These are phyloP conservation scores for Paragyromitra xinjiangensis DNA, from an alignment of 495 filamentous ascomycete genomes.

Conservation along the genomic window DNA sequence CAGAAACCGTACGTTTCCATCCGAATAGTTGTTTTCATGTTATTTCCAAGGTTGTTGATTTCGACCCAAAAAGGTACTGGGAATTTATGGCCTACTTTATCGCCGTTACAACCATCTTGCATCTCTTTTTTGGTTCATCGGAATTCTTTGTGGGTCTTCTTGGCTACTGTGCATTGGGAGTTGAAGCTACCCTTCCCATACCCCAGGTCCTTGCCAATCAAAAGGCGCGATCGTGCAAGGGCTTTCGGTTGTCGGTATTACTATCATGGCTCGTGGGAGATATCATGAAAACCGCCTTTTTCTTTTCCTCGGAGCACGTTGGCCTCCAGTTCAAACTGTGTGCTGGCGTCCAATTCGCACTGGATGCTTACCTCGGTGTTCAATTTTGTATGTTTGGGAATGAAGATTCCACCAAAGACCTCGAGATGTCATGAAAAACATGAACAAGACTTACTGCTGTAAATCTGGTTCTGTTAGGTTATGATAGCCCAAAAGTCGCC, in stretches of 20 bases:
- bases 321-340: conserved; percentile 91
- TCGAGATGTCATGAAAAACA: conserved; percentile 29
- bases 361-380: conserved; percentile 81
- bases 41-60: conserved; percentile 60
- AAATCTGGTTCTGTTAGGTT: not conserved
- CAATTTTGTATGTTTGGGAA: conserved; percentile 87
- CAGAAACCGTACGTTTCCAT: conserved; percentile 68
- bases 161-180: conserved; percentile 82
- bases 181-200: conserved; percentile 89
- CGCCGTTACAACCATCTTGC: conserved; percentile 70
- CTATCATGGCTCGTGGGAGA: conserved; percentile 91
- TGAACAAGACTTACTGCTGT: not conserved
- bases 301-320: conserved; percentile 79
- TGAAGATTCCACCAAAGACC: conserved; percentile 57
- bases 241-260: conserved; percentile 86
- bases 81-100: conserved; percentile 79
- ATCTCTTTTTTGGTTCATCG: conserved; percentile 76
- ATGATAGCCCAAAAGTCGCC: not conserved
- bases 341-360: conserved; percentile 87
- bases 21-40: conserved; percentile 60
- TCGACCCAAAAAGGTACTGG: conserved; percentile 70
- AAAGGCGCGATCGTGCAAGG: conserved; percentile 79
- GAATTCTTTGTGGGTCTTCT: conserved; percentile 73
- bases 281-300: conserved; percentile 94
- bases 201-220: conserved; percentile 88